Base-by-base conservation (phyloP, 1,284 basidiomycete species). In the Leccinum fuscescens region DNA sequence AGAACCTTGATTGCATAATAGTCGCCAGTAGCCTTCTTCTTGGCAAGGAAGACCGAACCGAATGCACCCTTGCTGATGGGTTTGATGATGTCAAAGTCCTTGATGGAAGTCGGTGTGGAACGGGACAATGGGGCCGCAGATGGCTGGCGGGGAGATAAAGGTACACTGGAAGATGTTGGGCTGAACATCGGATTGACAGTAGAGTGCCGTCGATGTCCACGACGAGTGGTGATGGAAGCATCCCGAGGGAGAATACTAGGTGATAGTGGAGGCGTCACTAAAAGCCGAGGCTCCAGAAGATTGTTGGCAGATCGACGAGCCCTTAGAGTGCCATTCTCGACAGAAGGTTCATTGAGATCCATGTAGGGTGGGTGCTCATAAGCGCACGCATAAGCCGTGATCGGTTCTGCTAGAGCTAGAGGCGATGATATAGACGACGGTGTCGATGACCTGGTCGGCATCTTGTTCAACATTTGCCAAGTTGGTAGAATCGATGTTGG, bases 1-100 rank as follows among this genome's bases (percentile, higher is more conserved):
- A 99, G 79, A 35, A 98, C 95, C 78, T 99, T 99, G 86, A 99
- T 97, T 29, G 97, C 97, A 78, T 91, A 99, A 77, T 98, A 98
- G 77, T 99, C 97, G 57, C 97, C 97, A 1, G 97, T 99, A 4
- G 87, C 91, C 67, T 94, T 95, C 83, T 99, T 99, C 80, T 96
- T 97, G 35, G 97, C 94, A 42, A 20, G 20, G 20, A 20, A 20
- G 20, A 20, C 24, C 24, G 24, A 27, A 27, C 24, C 24, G 24
- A 27, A 27, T 27, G 24, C 24, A 27, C 24, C 24, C 24, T 27
- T 27, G 6, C 24, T 27, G 24, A 27, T 27, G 6, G 24, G 24
- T 27, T 27, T 27, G 24, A 27, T 27, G 24, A 27, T 27, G 24
- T 27, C 24, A 27, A 27, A 27, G 24, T 27, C 24, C 24, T 27